phyloP scores from a whole-genome alignment of 768 basidiomycete genomes.

The Gelatoporia subvermispora region DNA sequence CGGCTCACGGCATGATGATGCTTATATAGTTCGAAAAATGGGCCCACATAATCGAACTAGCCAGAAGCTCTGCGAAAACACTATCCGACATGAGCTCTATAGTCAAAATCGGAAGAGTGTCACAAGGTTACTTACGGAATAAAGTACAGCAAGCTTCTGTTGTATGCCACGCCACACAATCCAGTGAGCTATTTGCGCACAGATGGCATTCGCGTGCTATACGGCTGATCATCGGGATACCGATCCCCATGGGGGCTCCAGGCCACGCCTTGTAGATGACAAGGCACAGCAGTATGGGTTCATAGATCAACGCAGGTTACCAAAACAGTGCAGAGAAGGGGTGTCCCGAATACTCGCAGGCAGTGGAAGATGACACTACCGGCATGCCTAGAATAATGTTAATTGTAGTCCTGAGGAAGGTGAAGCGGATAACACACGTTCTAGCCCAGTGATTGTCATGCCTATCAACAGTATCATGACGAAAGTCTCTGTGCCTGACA shows the following conservation, averaged over 20 bases:
- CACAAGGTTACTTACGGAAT: constrained; percentile 10
- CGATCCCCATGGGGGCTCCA: background rate
- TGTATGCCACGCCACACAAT: constrained; percentile 4
- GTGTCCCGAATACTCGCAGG: constrained; percentile 19
- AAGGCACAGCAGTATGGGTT: constrained; percentile 20
- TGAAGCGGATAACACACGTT: too few relatives aligned
- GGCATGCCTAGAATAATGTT: constrained; percentile 11
- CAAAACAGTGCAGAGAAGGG: constrained; percentile 21
- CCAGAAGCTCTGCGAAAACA: constrained; percentile 16
- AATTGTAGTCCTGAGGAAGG: too few relatives aligned
- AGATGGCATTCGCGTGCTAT: too few relatives aligned
- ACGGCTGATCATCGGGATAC: too few relatives aligned
- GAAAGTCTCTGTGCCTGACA: too few relatives aligned
- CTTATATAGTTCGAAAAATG: constrained; percentile 15
- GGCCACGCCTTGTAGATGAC: constrained; percentile 17
- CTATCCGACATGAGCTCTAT: constrained; percentile 5
- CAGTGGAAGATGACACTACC: constrained; percentile 16
- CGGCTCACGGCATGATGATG: constrained; percentile 20
- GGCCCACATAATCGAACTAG: constrained; percentile 18
- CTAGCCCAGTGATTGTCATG: too few relatives aligned
- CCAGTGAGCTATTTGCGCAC: constrained; percentile 2
- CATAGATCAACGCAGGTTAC: constrained; percentile 20
- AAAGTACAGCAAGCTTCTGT: constrained; percentile 19
- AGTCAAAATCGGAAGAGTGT: background rate
- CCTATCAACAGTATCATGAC: too few relatives aligned